phyloP scores from a whole-genome alignment of 108 stramenopile species.

The Fragilaria radians region DNA sequence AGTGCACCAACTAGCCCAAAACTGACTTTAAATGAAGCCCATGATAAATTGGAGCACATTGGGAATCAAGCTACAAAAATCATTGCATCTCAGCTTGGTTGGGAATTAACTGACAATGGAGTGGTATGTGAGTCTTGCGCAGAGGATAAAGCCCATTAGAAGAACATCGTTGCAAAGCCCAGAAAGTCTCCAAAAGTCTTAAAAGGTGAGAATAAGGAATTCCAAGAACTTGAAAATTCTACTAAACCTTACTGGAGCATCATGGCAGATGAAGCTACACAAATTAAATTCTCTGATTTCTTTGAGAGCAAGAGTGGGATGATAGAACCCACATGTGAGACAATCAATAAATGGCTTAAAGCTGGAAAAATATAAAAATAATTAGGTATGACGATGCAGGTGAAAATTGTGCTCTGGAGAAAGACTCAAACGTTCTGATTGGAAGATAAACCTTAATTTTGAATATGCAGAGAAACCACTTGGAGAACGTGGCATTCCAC shows the following conservation, averaged over 20 bases:
- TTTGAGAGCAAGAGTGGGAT: conserved; percentile 9
- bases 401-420: conserved; percentile 10
- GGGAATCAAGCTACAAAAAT: conserved; percentile 8
- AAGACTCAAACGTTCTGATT: conserved; percentile 3
- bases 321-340: conserved; percentile 11
- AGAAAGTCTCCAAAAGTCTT: too few species aligned
- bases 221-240: background rate
- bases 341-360: conserved; percentile 5
- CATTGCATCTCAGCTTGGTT: conserved; percentile 15
- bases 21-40: conserved; percentile 15
- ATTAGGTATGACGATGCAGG: conserved; percentile 13
- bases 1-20: too few species aligned
- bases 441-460: conserved; percentile 13
- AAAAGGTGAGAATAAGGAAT: too few species aligned
- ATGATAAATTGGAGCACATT: conserved; percentile 15
- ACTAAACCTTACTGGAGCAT: too few species aligned
- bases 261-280: conserved; percentile 12
- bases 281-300: too few species aligned
- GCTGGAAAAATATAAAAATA: conserved; percentile 2
- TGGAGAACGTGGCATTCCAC: conserved; percentile 22
- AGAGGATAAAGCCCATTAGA: conserved; percentile 16
- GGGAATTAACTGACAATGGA: conserved; percentile 9
- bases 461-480: conserved; percentile 24
- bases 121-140: conserved; percentile 22
- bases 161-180: conserved; percentile 7